Percentiles rank a stretch among this genome's conserved stretches.
Evolutionary conservation across 176 grass and related monocot genomes (phyloP).

Genomic region (bread wheat (Triticum aestivum)): DNA sequence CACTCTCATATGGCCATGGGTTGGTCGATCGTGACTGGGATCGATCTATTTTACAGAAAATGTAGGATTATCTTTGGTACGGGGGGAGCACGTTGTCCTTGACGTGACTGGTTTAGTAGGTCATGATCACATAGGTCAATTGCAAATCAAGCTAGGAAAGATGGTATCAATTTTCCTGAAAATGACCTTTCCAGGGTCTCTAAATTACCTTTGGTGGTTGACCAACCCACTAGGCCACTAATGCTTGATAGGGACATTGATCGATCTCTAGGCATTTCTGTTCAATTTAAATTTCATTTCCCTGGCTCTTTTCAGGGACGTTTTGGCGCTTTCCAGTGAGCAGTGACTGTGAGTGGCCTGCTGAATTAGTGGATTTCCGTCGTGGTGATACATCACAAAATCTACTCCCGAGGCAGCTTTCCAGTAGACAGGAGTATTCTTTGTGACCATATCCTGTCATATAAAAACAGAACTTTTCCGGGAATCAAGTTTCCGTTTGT

Average conservation of each 20-base stretch:
- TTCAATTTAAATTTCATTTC: background rate
- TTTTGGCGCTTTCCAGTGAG: no score
- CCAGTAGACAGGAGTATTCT: no score
- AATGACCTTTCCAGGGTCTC: background rate
- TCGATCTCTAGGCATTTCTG: background rate
- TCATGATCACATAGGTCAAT: background rate
- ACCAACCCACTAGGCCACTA: background rate
- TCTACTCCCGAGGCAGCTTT: no score
- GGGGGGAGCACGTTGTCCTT: background rate
- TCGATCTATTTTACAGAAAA: no score
- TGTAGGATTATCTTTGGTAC: no score
- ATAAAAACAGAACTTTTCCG: no score
- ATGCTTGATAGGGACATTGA: background rate
- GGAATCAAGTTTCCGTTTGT: no score
- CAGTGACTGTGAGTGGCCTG: no score
- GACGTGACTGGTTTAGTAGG: background rate
- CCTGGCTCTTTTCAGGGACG: background rate
- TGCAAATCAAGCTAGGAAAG: background rate
- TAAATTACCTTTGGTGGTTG: conserved; percentile 20
- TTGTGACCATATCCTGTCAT: no score
- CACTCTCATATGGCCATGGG: background rate
- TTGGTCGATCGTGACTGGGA: background rate
- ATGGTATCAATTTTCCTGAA: background rate
- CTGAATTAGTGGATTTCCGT: no score
- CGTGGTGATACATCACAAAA: no score